Conservation (phyloP, 1,139 yeast genomes). For the Tardiomyces digboiensis region DNA sequence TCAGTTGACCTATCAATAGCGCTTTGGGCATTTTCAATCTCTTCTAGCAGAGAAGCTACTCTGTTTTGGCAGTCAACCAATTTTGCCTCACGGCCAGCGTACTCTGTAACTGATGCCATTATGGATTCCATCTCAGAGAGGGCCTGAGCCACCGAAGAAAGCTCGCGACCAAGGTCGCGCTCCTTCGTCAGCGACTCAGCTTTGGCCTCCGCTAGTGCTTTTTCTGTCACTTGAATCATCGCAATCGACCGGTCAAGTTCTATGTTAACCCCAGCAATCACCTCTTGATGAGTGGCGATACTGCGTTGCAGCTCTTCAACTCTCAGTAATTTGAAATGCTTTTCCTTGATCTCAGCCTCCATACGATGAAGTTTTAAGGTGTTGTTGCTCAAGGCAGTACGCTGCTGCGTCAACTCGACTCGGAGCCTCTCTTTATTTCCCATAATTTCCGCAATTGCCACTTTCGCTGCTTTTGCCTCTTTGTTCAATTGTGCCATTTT, state of each 20-base stretch:
- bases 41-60: not conserved
- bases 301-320: not conserved
- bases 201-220: conserved; percentile 4
- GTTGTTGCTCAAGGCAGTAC: conserved; percentile 47
- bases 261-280: not conserved
- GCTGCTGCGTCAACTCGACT: conserved; percentile 40
- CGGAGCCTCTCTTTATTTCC: conserved; percentile 43
- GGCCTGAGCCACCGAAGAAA: not conserved
- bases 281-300: not conserved
- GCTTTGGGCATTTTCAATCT: not conserved
- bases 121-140: not conserved
- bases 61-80: not conserved
- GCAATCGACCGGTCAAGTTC: conserved; percentile 36
- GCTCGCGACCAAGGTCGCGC: not conserved
- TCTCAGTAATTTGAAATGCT: not conserved
- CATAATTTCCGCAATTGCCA: conserved; percentile 33
- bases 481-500: conserved; percentile 31
- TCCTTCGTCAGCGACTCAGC: not conserved
- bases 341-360: conserved; percentile 5
- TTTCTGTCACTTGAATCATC: conserved; percentile 20
- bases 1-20: not conserved
- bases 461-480: conserved; percentile 27
- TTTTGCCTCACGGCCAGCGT: not conserved
- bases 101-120: not conserved
- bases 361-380: conserved; percentile 41